These are phyloP conservation scores for Kockovaella imperatae DNA, from an alignment of 768 basidiomycete species.

Conservation along the genomic window DNA sequence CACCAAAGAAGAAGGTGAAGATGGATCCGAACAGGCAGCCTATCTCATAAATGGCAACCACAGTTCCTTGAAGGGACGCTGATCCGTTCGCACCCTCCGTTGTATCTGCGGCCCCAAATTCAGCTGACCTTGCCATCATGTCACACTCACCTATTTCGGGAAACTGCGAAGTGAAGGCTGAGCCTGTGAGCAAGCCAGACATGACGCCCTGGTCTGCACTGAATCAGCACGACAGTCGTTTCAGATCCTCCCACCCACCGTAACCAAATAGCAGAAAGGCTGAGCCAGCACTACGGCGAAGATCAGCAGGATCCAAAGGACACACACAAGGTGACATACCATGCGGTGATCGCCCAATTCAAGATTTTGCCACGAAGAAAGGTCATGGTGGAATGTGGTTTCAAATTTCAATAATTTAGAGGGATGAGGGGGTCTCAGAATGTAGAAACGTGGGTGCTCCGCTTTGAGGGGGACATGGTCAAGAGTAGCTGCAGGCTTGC, in stretches of 20 bases:
- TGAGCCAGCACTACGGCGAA: too few species aligned
- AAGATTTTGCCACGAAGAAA: constrained; percentile 10
- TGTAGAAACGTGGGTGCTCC: too few species aligned
- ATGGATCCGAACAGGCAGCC: constrained; percentile 32
- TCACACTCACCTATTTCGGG: constrained; percentile 11
- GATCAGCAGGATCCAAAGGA: constrained; percentile 3
- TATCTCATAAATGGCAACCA: constrained; percentile 35
- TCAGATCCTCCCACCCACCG: too few species aligned
- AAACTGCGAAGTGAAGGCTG: constrained; percentile 14
- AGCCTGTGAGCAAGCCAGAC: constrained; percentile 14
- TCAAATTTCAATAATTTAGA: too few species aligned
- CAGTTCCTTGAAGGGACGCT: constrained; percentile 20
- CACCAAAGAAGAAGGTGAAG: constrained; percentile 21
- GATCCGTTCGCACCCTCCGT: constrained; percentile 8
- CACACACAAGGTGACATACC: neutral
- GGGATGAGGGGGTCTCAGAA: too few species aligned
- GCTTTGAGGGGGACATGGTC: too few species aligned
- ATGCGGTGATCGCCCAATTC: constrained; percentile 19
- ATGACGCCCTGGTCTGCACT: constrained; percentile 25
- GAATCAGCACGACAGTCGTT: too few species aligned
- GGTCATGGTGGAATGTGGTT: too few species aligned
- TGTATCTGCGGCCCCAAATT: constrained; percentile 7
- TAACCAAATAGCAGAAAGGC: constrained; percentile 18
- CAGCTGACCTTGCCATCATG: neutral
- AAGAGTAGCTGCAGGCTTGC: too few species aligned